Base-by-base conservation (phyloP, 106 monocot species). In the Alisma plantagoaquatica region DNA sequence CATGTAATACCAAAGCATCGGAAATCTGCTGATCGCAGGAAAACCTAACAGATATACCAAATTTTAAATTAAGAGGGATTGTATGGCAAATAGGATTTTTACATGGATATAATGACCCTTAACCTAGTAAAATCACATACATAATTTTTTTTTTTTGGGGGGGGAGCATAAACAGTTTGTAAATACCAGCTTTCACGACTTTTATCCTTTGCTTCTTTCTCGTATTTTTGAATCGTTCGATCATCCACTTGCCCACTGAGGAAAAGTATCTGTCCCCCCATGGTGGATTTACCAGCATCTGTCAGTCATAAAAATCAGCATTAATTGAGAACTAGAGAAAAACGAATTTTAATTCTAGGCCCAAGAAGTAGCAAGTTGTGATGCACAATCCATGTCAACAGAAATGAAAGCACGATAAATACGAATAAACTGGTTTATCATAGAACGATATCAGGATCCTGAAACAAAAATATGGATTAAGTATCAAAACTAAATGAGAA, bases 261-360 rank as follows among this genome's bases (percentile, higher is more conserved):
- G 59, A 88, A 75, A 72, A 96, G 84, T 75, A 96, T 88, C 44
- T 96, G 94, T 18, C 94, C 88, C 28, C 94, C 94, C 52, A 71
- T 78, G 32, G 94, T 96, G 2, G 94, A 96, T 51, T 96, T 96
- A 23, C 94, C 94, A 75, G 94, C 84, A 88, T 96, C 94, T 94
- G 64, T 29, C n/a, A n/a, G n/a, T n/a, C n/a, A n/a, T n/a, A n/a
- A n/a, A n/a, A n/a, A n/a, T n/a, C n/a, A n/a, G n/a, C n/a, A n/a
- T n/a, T n/a, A n/a, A n/a, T n/a, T n/a, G n/a, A n/a, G n/a, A 29
- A 55, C 9, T n/a, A n/a, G n/a, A n/a, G n/a, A n/a, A n/a, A n/a
- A n/a, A n/a, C n/a, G n/a, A n/a, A n/a, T n/a, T n/a, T n/a, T n/a
- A n/a, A n/a, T n/a, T n/a, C n/a, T n/a, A 22, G 3, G 49, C 49